Evolutionary conservation across 768 basidiomycete species (phyloP).

Genomic region (Cantharellus cinnabarinus): DNA sequence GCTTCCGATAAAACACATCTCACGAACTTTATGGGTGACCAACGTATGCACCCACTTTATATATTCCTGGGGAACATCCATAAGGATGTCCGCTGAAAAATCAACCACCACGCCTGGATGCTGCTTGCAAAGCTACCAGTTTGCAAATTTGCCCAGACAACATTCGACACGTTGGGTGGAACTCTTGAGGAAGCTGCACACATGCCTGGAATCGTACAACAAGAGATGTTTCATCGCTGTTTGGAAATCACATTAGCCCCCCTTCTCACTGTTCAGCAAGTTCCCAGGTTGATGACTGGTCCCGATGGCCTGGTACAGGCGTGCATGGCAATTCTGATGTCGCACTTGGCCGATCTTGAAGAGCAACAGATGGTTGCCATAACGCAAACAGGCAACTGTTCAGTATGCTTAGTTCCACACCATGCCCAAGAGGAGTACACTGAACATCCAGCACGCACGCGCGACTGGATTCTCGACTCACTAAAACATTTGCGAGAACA

Average conservation of each 20-base stretch:
- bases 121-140: slow-evolving; percentile 24
- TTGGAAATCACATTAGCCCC: slow-evolving; percentile 17
- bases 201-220: slow-evolving; percentile 18
- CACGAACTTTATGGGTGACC: slow-evolving; percentile 18
- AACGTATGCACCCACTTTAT: slow-evolving; percentile 26
- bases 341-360: slow-evolving; percentile 8
- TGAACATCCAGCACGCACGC: background rate
- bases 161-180: background rate
- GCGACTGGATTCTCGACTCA: background rate
- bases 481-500: background rate
- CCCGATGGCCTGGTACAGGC: slow-evolving; percentile 19
- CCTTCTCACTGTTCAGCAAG: slow-evolving; percentile 14
- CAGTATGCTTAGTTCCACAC: slow-evolving; percentile 3
- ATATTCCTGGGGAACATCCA: slow-evolving; percentile 24
- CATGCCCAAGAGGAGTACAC: background rate
- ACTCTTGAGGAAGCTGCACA: slow-evolving; percentile 14
- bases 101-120: slow-evolving; percentile 17
- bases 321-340: slow-evolving; percentile 22
- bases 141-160: slow-evolving; percentile 13
- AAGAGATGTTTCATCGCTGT: slow-evolving; percentile 21
- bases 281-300: slow-evolving; percentile 5
- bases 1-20: slow-evolving; percentile 28
- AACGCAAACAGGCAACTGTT: slow-evolving; percentile 4
- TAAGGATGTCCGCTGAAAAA: slow-evolving; percentile 21
- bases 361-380: slow-evolving; percentile 9